These are phyloP conservation scores for Pythium utonaiense DNA, from an alignment of 352 stramenopile species.

Conservation along the genomic window DNA sequence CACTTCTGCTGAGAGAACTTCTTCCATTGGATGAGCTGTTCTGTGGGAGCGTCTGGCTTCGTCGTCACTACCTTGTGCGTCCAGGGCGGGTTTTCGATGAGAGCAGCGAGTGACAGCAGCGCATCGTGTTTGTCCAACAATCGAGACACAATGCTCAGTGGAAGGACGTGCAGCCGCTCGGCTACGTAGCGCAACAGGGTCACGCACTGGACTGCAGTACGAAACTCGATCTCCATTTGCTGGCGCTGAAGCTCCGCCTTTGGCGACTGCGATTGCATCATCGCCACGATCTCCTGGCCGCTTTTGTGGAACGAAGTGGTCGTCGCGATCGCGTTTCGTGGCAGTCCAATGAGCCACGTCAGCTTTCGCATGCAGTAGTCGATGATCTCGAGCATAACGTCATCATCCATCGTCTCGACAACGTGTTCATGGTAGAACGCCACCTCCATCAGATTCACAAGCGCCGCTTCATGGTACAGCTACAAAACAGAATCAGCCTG, in stretches of 20 bases:
- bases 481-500: slow-evolving; percentile 15
- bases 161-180: slow-evolving; percentile 85
- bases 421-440: slow-evolving; percentile 89
- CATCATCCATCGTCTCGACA: slow-evolving; percentile 82
- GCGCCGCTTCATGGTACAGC: slow-evolving; percentile 88
- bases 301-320: slow-evolving; percentile 73
- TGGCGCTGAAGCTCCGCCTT: slow-evolving; percentile 66
- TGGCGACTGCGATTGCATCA: slow-evolving; percentile 54
- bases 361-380: slow-evolving; percentile 93
- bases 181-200: slow-evolving; percentile 88
- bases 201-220: slow-evolving; percentile 80
- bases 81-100: slow-evolving; percentile 97
- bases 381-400: slow-evolving; percentile 90
- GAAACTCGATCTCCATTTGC: slow-evolving; percentile 84
- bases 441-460: slow-evolving; percentile 88
- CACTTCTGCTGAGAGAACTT: slow-evolving; percentile 94
- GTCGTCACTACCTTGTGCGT: slow-evolving; percentile 66
- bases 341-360: slow-evolving; percentile 70
- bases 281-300: slow-evolving; percentile 59
- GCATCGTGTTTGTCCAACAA: slow-evolving; percentile 97
- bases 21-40: slow-evolving; percentile 70
- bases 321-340: slow-evolving; percentile 48
- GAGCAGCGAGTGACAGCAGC: slow-evolving; percentile 86
- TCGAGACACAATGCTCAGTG: slow-evolving; percentile 85
- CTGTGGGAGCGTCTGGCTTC: slow-evolving; percentile 16